Base-by-base conservation (phyloP, 148 eudicot genomes). In the Nepenthes gracilis region DNA sequence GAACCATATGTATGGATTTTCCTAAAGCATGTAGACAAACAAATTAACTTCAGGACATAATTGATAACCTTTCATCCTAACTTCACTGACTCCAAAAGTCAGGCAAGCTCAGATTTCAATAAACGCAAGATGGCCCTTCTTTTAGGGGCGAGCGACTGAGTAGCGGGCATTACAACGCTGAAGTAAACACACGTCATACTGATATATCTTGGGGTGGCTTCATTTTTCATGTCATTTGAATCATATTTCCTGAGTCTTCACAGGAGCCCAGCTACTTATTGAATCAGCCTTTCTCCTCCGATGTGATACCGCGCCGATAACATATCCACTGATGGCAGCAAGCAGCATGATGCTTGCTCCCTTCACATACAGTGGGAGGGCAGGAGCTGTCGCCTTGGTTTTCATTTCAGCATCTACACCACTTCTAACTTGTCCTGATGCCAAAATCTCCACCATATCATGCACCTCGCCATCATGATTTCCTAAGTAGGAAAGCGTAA, bases 391-490 rank as follows among this genome's bases (percentile, higher is more conserved):
- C 35, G 9, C 12, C 62, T 66, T 55, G 5, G 40, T 67, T 61
- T 50, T 74, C 45, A 10, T 52, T n/a, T 50, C 65, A 14, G 59
- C 47, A 9, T 66, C 13, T 11, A 5, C 13, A 52, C 87, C 92
- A 70, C 65, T 83, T 35, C 83, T 36, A 55, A 73, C 85, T 75
- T 74, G 71, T 50, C 94, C 96, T 0, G 82, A 74, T n/a, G 96
- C 90, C 58, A 82, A 48, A 60, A 94, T 79, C 75, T 89, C 89
- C 65, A 94, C 84, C 69, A 15, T 56, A 69, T 94, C 99, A 56
- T 89, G 99, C 10, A 94, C 87, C 81, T 89, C 84, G 6, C 99
- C 99, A 35, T 94, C 99, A 64, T 94, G 99, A 63, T 94, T 94
- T 59, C 99, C 99, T 1, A 94, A 84, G 64, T 84, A 94, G 4